Evolutionary conservation across 768 basidiomycete species (phyloP), one percentile per base, ranked within the genome.

Genomic region (Kondoa malvinella): DNA sequence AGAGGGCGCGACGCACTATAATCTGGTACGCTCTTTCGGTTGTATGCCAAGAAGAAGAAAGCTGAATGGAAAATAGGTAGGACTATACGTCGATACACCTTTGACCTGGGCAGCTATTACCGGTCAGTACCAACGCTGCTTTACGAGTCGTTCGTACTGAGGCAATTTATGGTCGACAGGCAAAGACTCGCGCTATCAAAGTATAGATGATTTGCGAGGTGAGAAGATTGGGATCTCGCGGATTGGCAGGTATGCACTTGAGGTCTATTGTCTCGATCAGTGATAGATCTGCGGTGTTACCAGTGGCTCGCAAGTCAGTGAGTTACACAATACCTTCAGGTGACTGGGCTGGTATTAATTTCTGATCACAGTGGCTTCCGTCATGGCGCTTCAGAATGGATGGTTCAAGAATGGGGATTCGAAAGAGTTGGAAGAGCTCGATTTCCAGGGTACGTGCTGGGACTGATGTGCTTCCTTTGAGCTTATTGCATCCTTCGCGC

Each of bases 171-270:
- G 17, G 14, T 34, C 30, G n/a, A 87, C 90, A 14, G 91, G 92
- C 21, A 85, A 81, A 72, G 80, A 87, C 34, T 84, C 87, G 1
- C 76, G 81, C 66, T 92, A 84, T 76, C 79, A 88, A 56, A 78
- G 79, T 15, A 86, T 96, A 58, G 74, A 81, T 8, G 87, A 92
- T 73, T 80, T 97, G 15, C 81, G 86, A 71, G 88, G 84, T 2
- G 87, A 88, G 0, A 86, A 84, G 2, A 81, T 95, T 33, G 94
- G 94, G 2, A 94, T 96, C 65, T 94, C 90, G 29, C 80, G 94
- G 50, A 79, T 83, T 60, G 94, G 92, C 72, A 94, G 88, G 88
- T 84, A 68, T 68, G 77, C 21, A 71, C 33, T 30, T 27, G 8
- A 4, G 34, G 50, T 25, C n/a, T n/a, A 25, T 27, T 34, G 15